Evolutionary conservation across 805 yeast genomes (phyloP), one percentile per base, ranked within the genome.

Genomic region (Saturnispora serradocipensis): DNA sequence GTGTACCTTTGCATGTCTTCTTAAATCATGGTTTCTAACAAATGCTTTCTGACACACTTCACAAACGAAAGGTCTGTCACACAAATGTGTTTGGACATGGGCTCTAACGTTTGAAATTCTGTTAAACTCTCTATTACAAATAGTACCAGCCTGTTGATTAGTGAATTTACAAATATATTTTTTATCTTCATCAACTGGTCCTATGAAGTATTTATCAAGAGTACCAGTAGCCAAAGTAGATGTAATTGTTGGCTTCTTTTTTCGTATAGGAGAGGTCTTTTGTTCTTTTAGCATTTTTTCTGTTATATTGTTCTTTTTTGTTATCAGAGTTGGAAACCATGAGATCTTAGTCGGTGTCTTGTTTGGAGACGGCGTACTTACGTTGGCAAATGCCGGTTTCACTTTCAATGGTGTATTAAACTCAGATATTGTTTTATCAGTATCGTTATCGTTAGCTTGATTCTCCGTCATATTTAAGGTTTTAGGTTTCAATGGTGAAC

Each of bases 81-180:
- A 83, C 47, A 93, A 69, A 72, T 93, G 99, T 0, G 99, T 93
- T 65, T 93, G 99, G 52, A 93, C 90, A 66, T 93, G 99, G 0
- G 97, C 88, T 55, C 98, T 73, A 11, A 88, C 88, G 61, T 93
- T 93, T 67, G 95, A 95, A 45, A 96, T 75, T 62, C 99, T 75
- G 7, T 89, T 81, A 68, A 93, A 91, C 50, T 76, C 71, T 68
- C 93, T 89, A 9, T 86, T 85, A 69, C 99, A 93, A 50, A 75
- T 74, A 15, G 84, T 78, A 28, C 48, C 51, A n/a, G 53, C 39
- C 43, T 54, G 53, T 25, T 48, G 48, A 44, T 53, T 52, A 11
- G 52, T 48, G 66, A 74, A 91, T 53, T 77, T 74, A 67, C 99
- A 93, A 36, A 81, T 75, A 69, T 77, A 95, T 30, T 76, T 72